Conservation (phyloP, 192 early-diverging fungal species). For the Backusella westeae region DNA sequence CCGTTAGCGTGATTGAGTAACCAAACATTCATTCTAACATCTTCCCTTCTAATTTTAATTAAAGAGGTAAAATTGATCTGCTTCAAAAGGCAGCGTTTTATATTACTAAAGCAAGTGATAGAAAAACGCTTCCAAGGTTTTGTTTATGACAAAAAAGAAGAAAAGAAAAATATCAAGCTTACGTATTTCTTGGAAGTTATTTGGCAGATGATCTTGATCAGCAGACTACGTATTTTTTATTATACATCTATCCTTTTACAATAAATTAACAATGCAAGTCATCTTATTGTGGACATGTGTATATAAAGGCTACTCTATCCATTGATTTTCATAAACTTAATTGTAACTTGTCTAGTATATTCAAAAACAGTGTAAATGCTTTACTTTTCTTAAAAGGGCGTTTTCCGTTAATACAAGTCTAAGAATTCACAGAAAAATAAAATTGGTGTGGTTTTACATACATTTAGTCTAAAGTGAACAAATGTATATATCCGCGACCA, state of each 20-base stretch:
- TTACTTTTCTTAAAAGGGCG: too few species aligned
- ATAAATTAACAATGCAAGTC: not conserved
- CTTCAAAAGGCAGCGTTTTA: not conserved
- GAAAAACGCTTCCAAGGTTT: not conserved
- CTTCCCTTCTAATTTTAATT: too few species aligned
- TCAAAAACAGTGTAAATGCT: too few species aligned
- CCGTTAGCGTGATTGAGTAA: not conserved
- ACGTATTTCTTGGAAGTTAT: not conserved
- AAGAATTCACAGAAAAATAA: not conserved
- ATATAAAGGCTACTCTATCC: too few species aligned
- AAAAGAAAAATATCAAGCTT: not conserved
- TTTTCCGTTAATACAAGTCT: too few species aligned
- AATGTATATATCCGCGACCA: not conserved
- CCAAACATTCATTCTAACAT: not conserved
- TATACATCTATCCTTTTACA: not conserved
- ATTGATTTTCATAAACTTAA: not conserved
- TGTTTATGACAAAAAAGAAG: not conserved
- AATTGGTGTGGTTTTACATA: not conserved
- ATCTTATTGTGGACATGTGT: too few species aligned
- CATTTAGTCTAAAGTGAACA: not conserved
- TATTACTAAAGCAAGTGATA: not conserved
- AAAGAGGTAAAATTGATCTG: not conserved
- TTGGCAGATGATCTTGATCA: not conserved
- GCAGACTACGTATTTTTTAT: not conserved
- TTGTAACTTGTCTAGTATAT: not conserved